Conservation (phyloP, 306 rosid genomes). For the Purshia tridentata region DNA sequence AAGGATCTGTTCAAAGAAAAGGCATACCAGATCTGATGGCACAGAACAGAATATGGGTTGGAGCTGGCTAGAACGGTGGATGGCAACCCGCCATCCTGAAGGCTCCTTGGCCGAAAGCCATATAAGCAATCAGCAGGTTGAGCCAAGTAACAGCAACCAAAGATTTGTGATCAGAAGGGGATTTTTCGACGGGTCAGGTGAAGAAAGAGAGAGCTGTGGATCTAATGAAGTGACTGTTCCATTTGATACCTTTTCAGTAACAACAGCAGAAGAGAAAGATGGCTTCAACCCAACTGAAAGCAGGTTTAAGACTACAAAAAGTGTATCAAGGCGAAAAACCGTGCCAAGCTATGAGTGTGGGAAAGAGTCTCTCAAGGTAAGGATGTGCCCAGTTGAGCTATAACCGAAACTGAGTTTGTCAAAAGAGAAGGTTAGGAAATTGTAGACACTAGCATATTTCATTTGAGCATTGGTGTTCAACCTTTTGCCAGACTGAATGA, state of each 20-base stretch:
- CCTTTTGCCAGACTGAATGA: no score
- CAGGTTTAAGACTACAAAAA: conserved; percentile 49
- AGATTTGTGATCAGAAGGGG: conserved; percentile 33
- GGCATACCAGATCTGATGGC: conserved; percentile 36
- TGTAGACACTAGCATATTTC: neutral
- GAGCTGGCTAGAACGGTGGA: conserved; percentile 99
- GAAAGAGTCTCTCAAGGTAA: conserved; percentile 53
- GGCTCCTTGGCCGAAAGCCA: conserved; percentile 52
- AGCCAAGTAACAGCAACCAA: conserved; percentile 34
- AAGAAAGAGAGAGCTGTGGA: conserved; percentile 90
- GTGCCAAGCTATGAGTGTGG: conserved; percentile 49
- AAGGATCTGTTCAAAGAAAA: conserved; percentile 75
- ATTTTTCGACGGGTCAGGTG: conserved; percentile 52
- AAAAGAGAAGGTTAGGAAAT: neutral
- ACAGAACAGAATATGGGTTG: conserved; percentile 73
- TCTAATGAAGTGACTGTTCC: conserved; percentile 75
- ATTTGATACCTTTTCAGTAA: conserved; percentile 47
- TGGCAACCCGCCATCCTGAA: conserved; percentile 88
- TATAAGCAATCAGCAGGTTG: conserved; percentile 38
- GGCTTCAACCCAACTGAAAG: conserved; percentile 33
- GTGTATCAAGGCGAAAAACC: conserved; percentile 53
- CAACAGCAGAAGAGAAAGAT: conserved; percentile 36
- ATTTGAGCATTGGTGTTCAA: neutral
- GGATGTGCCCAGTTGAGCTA: conserved; percentile 7
- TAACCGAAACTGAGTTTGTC: neutral